Evolutionary conservation across 192 early-diverging fungal species (phyloP), one percentile per base, ranked within the genome.

Genomic region (Mycoemilia scoparia): DNA sequence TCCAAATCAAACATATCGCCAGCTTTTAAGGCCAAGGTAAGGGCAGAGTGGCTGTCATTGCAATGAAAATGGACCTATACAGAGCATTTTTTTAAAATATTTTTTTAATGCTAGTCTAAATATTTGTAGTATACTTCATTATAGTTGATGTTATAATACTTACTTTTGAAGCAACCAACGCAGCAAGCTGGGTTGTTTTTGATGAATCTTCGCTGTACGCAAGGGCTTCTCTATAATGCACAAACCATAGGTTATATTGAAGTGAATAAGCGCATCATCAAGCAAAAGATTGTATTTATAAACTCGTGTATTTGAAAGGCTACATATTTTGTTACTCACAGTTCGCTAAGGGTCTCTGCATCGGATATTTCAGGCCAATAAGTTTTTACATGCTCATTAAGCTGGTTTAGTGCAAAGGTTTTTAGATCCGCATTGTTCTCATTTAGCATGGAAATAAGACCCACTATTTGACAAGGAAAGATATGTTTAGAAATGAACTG

Each of bases 331-430:
- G n/a, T n/a, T n/a, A n/a, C n/a, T n/a, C n/a, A n/a, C n/a, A n/a
- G n/a, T n/a, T n/a, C n/a, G n/a, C n/a, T 89, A 55, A 84, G 84
- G 7, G 80, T 62, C 20, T 89, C 66, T 4, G 81, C 67, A 52
- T 98, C 95, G 5, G 91, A 77, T 40, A 96, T 96, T 55, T 98
- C 95, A 12, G 91, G 80, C 95, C 95, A 98, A 54, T 96, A 98
- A 40, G 77, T 67, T 66, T 95, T 82, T 15, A 91, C 84, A 38
- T 95, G 56, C 8, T 44, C 56, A 46, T 95, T 77, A 20, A 98
- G 76, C 67, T 93, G 82, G 40, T 83, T 53, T 25, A 98, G 71
- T 13, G 90, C 87, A 63, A 91, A 93, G 34, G 80, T 71, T 54
- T 92, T 79, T 28, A 98, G 78, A 46, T 84, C 79, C 25, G 83